A percentile compares a stretch with the other conserved stretches of the same genome.
Evolutionary conservation across 371 early-diverging fungal species (phyloP).

Genomic region (Actinomucor elegans): DNA sequence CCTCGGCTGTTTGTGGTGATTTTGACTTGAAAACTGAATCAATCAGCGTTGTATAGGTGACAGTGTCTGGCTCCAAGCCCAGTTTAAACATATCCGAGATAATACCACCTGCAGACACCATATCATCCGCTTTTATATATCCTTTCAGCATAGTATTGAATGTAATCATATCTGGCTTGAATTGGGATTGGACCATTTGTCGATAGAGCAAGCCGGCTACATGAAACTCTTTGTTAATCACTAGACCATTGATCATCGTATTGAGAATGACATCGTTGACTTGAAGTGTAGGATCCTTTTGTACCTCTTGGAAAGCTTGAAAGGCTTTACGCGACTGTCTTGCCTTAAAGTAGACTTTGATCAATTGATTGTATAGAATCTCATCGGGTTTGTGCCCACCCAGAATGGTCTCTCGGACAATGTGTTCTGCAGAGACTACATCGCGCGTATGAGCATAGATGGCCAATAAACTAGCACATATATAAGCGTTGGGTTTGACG

Average conservation of each 20-base stretch:
- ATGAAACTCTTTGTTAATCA: constrained; percentile 36
- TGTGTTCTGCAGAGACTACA: constrained; percentile 24
- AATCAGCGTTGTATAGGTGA: constrained; percentile 46
- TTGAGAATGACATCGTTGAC: constrained; percentile 43
- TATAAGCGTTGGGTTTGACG: constrained; percentile 23
- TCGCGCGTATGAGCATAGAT: constrained; percentile 36
- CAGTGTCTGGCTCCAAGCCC: constrained; percentile 36
- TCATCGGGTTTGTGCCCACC: constrained; percentile 35
- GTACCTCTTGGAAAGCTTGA: constrained; percentile 31
- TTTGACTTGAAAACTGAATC: constrained; percentile 36
- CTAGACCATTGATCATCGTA: constrained; percentile 47
- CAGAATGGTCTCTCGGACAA: constrained; percentile 24
- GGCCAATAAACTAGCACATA: constrained; percentile 33
- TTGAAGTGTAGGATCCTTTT: constrained; percentile 25
- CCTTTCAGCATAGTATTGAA: constrained; percentile 53
- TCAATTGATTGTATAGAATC: constrained; percentile 35
- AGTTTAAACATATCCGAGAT: constrained; percentile 40
- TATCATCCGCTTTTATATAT: constrained; percentile 23
- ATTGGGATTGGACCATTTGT: constrained; percentile 31
- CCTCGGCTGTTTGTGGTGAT: constrained; percentile 22
- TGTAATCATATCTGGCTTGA: constrained; percentile 46
- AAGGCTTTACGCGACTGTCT: constrained; percentile 31
- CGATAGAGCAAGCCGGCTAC: constrained; percentile 35
- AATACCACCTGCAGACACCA: constrained; percentile 20
- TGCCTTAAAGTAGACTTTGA: constrained; percentile 44